Evolutionary conservation across 495 filamentous ascomycete genomes (phyloP).

Genomic region (Copromyces sp.): DNA sequence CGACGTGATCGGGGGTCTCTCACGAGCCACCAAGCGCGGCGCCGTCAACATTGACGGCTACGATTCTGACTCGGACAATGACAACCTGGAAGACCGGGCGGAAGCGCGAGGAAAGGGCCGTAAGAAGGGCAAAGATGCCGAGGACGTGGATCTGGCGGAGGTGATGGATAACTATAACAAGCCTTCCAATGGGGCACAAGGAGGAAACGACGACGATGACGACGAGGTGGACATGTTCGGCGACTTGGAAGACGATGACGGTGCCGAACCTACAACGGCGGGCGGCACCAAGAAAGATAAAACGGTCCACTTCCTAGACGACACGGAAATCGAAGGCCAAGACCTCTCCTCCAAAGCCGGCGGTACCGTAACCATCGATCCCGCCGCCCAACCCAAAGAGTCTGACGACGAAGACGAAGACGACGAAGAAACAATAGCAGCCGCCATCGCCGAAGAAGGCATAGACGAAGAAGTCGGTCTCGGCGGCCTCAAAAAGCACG

Average conservation of each 20-base stretch:
- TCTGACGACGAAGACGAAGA: conserved; percentile 61
- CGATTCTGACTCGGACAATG: conserved; percentile 88
- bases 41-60: conserved; percentile 95
- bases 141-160: conserved; percentile 33
- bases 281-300: conserved; percentile 53
- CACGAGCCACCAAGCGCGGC: conserved; percentile 69
- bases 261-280: conserved; percentile 33
- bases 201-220: conserved; percentile 47
- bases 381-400: conserved; percentile 37
- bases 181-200: conserved; percentile 17
- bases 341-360: conserved; percentile 63
- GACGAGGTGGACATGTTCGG: conserved; percentile 90
- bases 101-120: conserved; percentile 42
- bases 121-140: conserved; percentile 32
- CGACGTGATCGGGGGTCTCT: conserved; percentile 82
- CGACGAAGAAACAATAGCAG: conserved; percentile 58
- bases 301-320: conserved; percentile 63
- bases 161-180: conserved; percentile 34
- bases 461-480: conserved; percentile 82
- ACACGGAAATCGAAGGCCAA: conserved; percentile 77
- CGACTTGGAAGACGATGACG: conserved; percentile 54
- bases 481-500: conserved; percentile 84
- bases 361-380: conserved; percentile 46
- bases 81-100: conserved; percentile 67
- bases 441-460: conserved; percentile 55